Evolutionary conservation across 306 rosid genomes (phyloP).

Genomic region (Abrus precatorius): DNA sequence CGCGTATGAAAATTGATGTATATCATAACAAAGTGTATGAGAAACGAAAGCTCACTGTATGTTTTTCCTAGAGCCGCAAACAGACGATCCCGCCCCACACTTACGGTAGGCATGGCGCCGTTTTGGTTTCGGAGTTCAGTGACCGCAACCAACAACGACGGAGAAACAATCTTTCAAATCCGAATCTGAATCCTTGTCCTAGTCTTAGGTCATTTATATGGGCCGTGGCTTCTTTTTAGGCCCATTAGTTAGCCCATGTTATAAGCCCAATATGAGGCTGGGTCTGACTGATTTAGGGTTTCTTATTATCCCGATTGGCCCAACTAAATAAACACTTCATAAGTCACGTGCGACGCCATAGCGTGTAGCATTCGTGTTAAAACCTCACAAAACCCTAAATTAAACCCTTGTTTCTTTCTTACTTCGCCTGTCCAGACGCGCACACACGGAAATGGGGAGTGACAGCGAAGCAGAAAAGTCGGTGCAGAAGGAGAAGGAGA

Average conservation of each 20-base stretch:
- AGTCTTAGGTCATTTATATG: slow-evolving; percentile 32
- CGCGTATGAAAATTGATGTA: not conserved
- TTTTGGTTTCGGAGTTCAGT: slow-evolving; percentile 16
- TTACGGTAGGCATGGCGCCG: slow-evolving; percentile 80
- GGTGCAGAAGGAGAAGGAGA: slow-evolving; percentile 79
- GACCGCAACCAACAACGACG: slow-evolving; percentile 23
- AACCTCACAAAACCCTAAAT: slow-evolving; percentile 15
- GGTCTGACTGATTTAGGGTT: not conserved
- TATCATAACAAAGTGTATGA: not conserved
- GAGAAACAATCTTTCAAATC: not conserved
- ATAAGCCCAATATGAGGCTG: not conserved
- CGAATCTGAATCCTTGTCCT: not conserved
- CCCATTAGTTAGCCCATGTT: not conserved
- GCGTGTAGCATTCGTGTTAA: not conserved
- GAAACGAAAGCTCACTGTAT: slow-evolving; percentile 71
- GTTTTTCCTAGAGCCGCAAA: slow-evolving; percentile 73
- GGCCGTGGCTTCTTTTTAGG: slow-evolving; percentile 19
- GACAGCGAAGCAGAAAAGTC: slow-evolving; percentile 81
- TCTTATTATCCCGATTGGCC: not conserved
- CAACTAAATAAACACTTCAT: not conserved
- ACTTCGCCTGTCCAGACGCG: too few relatives aligned
- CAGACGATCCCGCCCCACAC: slow-evolving; percentile 92
- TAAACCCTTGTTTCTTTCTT: not conserved
- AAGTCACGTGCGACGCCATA: not conserved
- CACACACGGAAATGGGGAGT: slow-evolving; percentile 66